Percentiles rank a stretch among this genome's conserved stretches.
phyloP scores from a whole-genome alignment of 2,329 filamentous ascomycete species.

The Colletotrichum sp. region DNA sequence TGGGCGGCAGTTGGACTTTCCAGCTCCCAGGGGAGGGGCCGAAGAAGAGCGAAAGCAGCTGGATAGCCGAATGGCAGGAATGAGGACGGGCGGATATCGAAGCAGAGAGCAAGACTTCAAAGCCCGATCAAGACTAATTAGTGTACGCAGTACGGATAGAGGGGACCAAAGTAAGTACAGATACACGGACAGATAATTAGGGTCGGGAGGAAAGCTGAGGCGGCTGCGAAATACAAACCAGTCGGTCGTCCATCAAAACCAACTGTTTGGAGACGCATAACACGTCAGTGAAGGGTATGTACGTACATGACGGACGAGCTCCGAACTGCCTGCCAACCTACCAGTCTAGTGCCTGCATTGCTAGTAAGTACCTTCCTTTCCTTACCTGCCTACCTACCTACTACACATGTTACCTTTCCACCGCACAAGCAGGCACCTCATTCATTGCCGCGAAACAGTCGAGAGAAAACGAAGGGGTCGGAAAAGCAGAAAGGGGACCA shows the following conservation, averaged over 20 bases:
- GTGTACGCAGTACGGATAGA: background rate
- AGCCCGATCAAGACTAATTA: background rate
- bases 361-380: background rate
- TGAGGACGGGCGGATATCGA: background rate
- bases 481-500: background rate
- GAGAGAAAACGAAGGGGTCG: slow-evolving; percentile 1
- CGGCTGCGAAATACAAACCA: background rate
- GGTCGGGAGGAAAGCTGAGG: background rate
- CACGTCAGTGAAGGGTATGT: background rate
- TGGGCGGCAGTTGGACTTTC: slow-evolving; percentile 4
- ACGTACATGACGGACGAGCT: background rate
- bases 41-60: background rate
- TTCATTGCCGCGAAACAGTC: slow-evolving; percentile 1
- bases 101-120: background rate
- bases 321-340: background rate
- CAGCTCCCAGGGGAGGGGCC: background rate
- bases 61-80: background rate
- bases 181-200: background rate
- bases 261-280: background rate
- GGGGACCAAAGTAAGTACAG: background rate
- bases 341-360: background rate
- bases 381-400: background rate
- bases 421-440: background rate
- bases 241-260: background rate
- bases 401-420: background rate